Evolutionary conservation across 2,329 filamentous ascomycete species (phyloP), one percentile per base, ranked within the genome.

Genomic region (Xylariaceae sp.): DNA sequence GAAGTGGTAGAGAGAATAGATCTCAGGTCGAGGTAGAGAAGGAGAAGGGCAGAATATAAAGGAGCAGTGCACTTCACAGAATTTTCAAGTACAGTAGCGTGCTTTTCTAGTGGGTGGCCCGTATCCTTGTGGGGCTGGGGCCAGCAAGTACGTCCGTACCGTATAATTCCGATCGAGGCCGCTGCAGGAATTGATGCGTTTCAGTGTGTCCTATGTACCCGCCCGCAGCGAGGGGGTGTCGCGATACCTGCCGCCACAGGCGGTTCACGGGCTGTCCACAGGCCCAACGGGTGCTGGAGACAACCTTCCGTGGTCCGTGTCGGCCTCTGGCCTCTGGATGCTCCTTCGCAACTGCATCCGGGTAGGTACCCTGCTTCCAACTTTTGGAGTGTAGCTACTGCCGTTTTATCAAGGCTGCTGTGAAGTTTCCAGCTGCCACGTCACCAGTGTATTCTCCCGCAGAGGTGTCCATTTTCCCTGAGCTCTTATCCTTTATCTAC

Each of bases 21-120:
- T 50, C 59, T 62, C 61, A 66, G 61, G 63, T 63, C 65, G 65
- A 71, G 70, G 71, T 67, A 71, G 71, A 71, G 41, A 43, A 43
- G 41, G 41, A 43, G 21, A 21, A 34, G 44, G 18, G 13, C 16
- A 34, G 44, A 47, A 37, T 37, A 47, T 47, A 37, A 37, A 36
- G 19, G 44, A 47, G 16, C 44, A 47, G 34, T 29, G 18, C 15
- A 18, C 34, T 34, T 21, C 34, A 36, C 44, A 47, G 44, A 47
- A 47, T 34, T 37, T 47, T 47, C 44, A 37, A 37, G 44, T 29
- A 26, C 41, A 29, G 41, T 43, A 43, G 41, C 41, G 41, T 21
- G 41, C 19, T 29, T 43, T 43, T 26, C 21, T 43, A 43, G 13
- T 43, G 41, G 41, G 12, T 43, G 41, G 22, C 22, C 8, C 21